phyloP scores from a whole-genome alignment of 345 rosid species.

The Eucalyptus cloeziana region DNA sequence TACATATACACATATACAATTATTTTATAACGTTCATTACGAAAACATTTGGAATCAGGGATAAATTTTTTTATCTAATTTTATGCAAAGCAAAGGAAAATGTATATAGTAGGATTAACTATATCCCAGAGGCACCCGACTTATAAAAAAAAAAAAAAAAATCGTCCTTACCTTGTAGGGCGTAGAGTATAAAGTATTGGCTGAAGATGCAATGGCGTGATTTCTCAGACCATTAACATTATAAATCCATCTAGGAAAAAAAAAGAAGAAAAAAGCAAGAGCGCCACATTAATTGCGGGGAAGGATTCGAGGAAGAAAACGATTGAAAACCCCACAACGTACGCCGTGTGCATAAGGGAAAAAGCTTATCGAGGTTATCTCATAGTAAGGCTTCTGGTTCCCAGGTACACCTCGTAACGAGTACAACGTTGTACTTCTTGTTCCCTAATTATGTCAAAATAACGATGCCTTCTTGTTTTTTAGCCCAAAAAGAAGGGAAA shows the following conservation, averaged over 20 bases:
- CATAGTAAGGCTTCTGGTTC: not conserved
- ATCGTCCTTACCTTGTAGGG: not conserved
- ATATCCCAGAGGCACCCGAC: not conserved
- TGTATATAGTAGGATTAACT: rapidly evolving
- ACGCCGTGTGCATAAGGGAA: not conserved
- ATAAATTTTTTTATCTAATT: not conserved
- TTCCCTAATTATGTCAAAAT: not conserved
- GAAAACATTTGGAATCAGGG: not conserved
- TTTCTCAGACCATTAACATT: not conserved
- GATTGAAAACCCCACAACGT: not conserved
- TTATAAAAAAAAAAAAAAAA: not conserved
- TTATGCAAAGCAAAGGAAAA: not conserved
- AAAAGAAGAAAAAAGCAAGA: not conserved
- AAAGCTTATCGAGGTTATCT: not conserved
- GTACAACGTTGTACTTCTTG: not conserved
- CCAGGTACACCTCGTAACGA: not conserved
- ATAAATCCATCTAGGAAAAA: not conserved
- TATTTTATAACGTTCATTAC: not conserved
- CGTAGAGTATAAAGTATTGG: not conserved
- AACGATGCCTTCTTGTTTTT: not conserved
- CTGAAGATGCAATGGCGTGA: not conserved
- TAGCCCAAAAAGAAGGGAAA: no score
- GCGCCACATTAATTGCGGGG: not conserved
- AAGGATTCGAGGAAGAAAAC: not conserved
- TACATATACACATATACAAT: not conserved